These are phyloP conservation scores for Panicum hallii DNA, from an alignment of 202 grass and related monocot species.

Conservation along the genomic window DNA sequence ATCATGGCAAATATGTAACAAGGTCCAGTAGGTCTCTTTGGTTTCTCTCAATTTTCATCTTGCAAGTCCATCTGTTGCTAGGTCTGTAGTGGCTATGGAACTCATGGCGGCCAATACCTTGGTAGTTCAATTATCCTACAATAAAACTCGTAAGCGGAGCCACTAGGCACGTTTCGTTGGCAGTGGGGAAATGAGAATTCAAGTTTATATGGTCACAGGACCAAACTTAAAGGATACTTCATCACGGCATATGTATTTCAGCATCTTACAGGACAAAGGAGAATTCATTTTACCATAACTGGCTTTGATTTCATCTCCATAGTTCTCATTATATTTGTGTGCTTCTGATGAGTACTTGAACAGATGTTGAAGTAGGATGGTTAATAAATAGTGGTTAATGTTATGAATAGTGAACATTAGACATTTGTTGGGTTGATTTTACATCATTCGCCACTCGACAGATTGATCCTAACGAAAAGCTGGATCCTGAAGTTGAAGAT, in stretches of 20 bases:
- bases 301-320: neutral
- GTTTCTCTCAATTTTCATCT: slow-evolving; percentile 31
- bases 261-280: slow-evolving; percentile 13
- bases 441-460: slow-evolving; percentile 32
- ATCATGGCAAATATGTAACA: slow-evolving; percentile 8
- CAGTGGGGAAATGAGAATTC: neutral
- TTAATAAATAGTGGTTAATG: slow-evolving; percentile 22
- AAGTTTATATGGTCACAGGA: slow-evolving; percentile 20
- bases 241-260: slow-evolving; percentile 2
- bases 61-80: neutral
- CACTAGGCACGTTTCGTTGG: neutral
- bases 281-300: neutral
- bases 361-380: slow-evolving; percentile 20
- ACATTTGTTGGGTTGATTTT: slow-evolving; percentile 20
- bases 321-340: neutral
- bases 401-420: neutral
- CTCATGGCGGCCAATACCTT: neutral
- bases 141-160: neutral
- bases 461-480: slow-evolving; percentile 89
- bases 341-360: slow-evolving; percentile 29
- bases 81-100: slow-evolving; percentile 27
- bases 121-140: slow-evolving; percentile 17
- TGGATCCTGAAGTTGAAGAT: slow-evolving; percentile 96
- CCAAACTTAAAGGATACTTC: slow-evolving; percentile 15
- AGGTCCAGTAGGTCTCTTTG: slow-evolving; percentile 10